phyloP scores from a whole-genome alignment of 345 rosid genomes.

The Salix brachista region DNA sequence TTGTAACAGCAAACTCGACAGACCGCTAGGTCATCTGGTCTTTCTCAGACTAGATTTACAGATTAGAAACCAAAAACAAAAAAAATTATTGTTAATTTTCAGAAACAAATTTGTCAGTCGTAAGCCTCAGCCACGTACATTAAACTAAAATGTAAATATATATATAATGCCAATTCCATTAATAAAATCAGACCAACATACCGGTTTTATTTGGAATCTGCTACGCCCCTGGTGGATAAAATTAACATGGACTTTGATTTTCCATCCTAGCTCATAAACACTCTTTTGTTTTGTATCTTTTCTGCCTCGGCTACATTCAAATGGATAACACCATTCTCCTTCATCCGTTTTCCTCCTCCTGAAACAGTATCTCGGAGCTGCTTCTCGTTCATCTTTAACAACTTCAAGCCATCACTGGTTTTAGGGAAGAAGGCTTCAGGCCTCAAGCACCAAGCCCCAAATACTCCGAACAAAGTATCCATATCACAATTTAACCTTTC shows the following conservation, averaged over 20 bases:
- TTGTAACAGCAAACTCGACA: not conserved
- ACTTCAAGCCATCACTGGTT: conserved; percentile 50
- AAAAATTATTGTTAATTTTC: not conserved
- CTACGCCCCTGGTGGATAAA: not conserved
- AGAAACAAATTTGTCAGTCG: not conserved
- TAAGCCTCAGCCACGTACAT: not conserved
- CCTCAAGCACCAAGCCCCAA: conserved; percentile 76
- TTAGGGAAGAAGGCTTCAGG: conserved; percentile 80
- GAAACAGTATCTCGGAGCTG: conserved; percentile 40
- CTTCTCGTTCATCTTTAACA: conserved; percentile 61
- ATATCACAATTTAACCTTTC: conserved; percentile 58
- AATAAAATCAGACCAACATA: not conserved
- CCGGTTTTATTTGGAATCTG: not conserved
- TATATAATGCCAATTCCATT: not conserved
- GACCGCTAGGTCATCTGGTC: no score
- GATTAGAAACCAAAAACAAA: not conserved
- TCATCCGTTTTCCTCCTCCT: conserved; percentile 49
- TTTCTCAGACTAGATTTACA: not conserved
- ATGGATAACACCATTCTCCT: conserved; percentile 56
- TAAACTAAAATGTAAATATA: not conserved
- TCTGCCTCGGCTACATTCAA: conserved; percentile 53
- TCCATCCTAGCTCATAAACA: conserved; percentile 24
- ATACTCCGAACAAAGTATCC: conserved; percentile 65
- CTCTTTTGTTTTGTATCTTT: conserved; percentile 54
- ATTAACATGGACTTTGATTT: no score